Base-by-base conservation (phyloP, 1,284 basidiomycete species). In the Fomitiporia mediterranea region DNA sequence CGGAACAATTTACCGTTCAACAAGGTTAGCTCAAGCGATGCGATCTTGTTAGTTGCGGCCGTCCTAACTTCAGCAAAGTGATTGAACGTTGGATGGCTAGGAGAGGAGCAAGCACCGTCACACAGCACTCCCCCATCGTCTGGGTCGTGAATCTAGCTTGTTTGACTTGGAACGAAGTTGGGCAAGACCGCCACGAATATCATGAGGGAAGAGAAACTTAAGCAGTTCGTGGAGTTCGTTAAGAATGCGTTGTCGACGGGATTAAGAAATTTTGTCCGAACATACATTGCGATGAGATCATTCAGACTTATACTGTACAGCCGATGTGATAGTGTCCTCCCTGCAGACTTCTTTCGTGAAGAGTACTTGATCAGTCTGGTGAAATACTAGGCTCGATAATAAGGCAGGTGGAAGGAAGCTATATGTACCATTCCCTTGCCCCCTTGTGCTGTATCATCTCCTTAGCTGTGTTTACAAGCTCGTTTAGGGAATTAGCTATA, bases 321-420 rank as follows among this genome's bases (percentile, higher is more conserved):
- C 56, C 21, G 48, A 58, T 58, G 51, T 58, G 52, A 58, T 52
- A 40, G 35, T 44, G 8, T 25, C 46, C 9, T 17, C 34, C 27
- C 49, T 46, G 15, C 54, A 52, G 56, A 23, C 38, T 4, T 27
- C 43, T 11, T 47, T 58, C 37, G 28, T 58, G 8, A 49, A 54
- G 15, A 50, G 23, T 13, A 50, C 56, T 54, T 19, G 27, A 44
- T 19, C 42, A 49, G 35, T 27, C 54, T 15, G 56, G 56, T n/a
- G 48, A 48, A 28, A 28, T 58, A 19, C 52, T 53, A 25, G 56
- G 13, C 51, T 57, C 28, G 44, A 53, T 17, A 57, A 57, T 27
- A 57, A 57, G 39, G 56, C 56, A 30, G 56, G 56, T 6, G 56
- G n/a, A n/a, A n/a, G n/a, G 51, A 0, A 53, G 51, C 19, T 58